phyloP scores from a whole-genome alignment of 2,329 filamentous ascomycete genomes.

The Alternaria brassicae region DNA sequence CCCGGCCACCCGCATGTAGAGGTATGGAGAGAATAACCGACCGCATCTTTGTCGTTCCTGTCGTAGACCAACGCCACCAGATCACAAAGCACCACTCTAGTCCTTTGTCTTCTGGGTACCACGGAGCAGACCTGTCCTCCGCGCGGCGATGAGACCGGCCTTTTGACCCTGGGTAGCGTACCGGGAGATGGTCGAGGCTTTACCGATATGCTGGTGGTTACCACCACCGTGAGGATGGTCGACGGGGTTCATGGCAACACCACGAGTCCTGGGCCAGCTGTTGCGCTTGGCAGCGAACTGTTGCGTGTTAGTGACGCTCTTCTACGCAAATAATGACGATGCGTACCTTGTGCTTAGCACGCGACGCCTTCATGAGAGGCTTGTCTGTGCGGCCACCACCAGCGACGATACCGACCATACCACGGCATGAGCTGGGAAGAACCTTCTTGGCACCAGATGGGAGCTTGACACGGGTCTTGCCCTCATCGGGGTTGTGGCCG shows the following conservation, averaged over 20 bases:
- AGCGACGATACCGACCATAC: slow-evolving; percentile 99
- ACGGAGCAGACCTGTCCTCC: slow-evolving; percentile 99
- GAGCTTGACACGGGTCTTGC: slow-evolving; percentile 99
- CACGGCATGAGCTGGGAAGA: slow-evolving; percentile 86
- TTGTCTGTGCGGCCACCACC: slow-evolving; percentile 99
- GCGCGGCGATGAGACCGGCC: slow-evolving; percentile 99
- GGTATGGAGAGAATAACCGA: slow-evolving; percentile 49
- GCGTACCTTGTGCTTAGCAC: slow-evolving; percentile 89
- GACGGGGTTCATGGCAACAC: slow-evolving; percentile 99
- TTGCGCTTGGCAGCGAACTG: slow-evolving; percentile 99
- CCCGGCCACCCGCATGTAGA: slow-evolving; percentile 48
- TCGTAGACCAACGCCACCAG: slow-evolving; percentile 36
- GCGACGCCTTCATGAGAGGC: slow-evolving; percentile 98
- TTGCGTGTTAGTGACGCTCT: slow-evolving; percentile 12
- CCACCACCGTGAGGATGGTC: slow-evolving; percentile 83
- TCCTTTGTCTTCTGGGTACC: slow-evolving; percentile 99
- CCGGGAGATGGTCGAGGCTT: slow-evolving; percentile 98
- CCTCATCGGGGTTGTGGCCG: slow-evolving; percentile 67
- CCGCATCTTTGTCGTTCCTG: slow-evolving; percentile 41
- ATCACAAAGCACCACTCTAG: slow-evolving; percentile 43
- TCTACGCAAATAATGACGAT: background rate
- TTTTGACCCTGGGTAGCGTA: slow-evolving; percentile 99
- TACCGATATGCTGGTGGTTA: slow-evolving; percentile 99
- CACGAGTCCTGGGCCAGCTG: slow-evolving; percentile 99
- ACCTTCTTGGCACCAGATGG: slow-evolving; percentile 99